Percentiles rank a stretch among this genome's conserved stretches.
These are phyloP conservation scores for Dryas octopetala DNA, from an alignment of 306 rosid genomes.

Conservation along the genomic window DNA sequence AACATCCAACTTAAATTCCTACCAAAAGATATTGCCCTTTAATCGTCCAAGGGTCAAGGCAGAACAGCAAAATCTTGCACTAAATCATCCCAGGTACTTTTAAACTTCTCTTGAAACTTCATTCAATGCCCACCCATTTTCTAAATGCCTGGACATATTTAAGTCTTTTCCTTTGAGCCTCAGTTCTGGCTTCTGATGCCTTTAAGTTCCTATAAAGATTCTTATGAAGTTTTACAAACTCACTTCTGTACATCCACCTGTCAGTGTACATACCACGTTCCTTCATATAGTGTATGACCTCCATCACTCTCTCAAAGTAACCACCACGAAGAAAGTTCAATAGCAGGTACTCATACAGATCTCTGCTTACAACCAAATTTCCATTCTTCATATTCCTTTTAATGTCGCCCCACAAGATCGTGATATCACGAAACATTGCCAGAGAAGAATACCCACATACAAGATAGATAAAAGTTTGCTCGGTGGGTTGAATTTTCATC, in stretches of 20 bases:
- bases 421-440: slow-evolving; percentile 68
- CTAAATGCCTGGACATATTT: slow-evolving; percentile 67
- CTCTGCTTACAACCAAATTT: slow-evolving; percentile 44
- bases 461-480: slow-evolving; percentile 55
- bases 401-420: slow-evolving; percentile 84
- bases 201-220: slow-evolving; percentile 70
- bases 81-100: not conserved
- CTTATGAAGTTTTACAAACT: slow-evolving; percentile 73
- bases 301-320: slow-evolving; percentile 94
- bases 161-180: slow-evolving; percentile 69
- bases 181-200: slow-evolving; percentile 66
- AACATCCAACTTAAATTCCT: not conserved
- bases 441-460: slow-evolving; percentile 57
- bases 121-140: slow-evolving; percentile 59
- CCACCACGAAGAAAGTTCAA: slow-evolving; percentile 74
- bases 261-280: slow-evolving; percentile 53
- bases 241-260: slow-evolving; percentile 68
- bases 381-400: slow-evolving; percentile 59
- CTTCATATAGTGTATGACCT: slow-evolving; percentile 64
- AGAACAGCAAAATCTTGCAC: slow-evolving; percentile 1
- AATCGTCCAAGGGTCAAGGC: not conserved
- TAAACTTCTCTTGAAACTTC: slow-evolving; percentile 1
- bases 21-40: not conserved
- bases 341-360: slow-evolving; percentile 66
- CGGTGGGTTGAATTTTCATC: slow-evolving; percentile 53